Base-by-base conservation (phyloP, 257 asterid genomes). In the Solanum boliviense region DNA sequence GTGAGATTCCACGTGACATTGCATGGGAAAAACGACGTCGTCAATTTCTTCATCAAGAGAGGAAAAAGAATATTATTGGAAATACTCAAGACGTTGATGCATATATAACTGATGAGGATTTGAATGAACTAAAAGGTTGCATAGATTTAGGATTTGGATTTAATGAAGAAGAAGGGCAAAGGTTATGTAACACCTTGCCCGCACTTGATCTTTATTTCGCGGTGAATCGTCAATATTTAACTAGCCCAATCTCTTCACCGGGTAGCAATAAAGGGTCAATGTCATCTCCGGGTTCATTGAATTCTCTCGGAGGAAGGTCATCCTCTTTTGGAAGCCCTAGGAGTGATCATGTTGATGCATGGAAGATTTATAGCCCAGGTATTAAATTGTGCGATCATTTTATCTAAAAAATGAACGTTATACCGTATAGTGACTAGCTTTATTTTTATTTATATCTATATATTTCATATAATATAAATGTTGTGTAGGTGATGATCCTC, bases 81-180 rank as follows among this genome's bases (percentile, higher is more conserved):
- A 60, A 31, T 72, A 76, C 27, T 7, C 72, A 87, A 3, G 92
- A 87, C 12, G 31, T 87, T 2, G 92, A 88, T 2, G 84, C 71
- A 23, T 62, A 81, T 34, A 87, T 95, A 86, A 95, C 98, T 3
- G 98, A 95, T 65, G 98, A 94, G 91, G 98, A 96, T 76, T 89
- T 96, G 74, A 91, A 91, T 6, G 98, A 96, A 92, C 93, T 96
- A 3, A 96, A 92, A 87, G 98, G 98, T 13, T 94, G 95, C 92
- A 96, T 96, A 27, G 98, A 96, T 87, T 86, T 96, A 31, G 98
- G 98, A 21, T 96, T 96, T 84, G 98, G 98, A 1, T 96, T 96
- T 88, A 94, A 96, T 4, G 98, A 94, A 81, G 94, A 94, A 84
- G 91, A 93, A 48, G 98, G 96, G 6, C 96, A 94, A 73, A 84